Conservation (phyloP, 495 filamentous ascomycete species). For the Xylaria curta region DNA sequence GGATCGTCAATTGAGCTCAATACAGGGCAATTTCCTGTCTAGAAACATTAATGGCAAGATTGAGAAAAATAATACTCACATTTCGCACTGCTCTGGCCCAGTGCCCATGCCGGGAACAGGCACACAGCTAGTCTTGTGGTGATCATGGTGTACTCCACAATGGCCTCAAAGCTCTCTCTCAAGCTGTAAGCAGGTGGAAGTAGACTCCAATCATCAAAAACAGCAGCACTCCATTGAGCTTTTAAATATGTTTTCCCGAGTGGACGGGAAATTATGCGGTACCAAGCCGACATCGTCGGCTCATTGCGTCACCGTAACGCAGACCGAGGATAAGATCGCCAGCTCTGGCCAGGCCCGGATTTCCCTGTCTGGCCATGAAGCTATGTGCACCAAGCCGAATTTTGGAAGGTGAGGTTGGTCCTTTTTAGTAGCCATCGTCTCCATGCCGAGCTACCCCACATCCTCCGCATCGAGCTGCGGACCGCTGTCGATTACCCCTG, state of each 20-base stretch:
- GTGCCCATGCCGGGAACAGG: constrained; percentile 33
- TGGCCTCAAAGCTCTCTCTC: background rate
- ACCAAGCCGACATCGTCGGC: constrained; percentile 16
- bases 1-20: constrained; percentile 20
- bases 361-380: constrained; percentile 3
- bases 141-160: constrained; percentile 23
- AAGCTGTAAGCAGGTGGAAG: background rate
- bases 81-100: constrained; percentile 32
- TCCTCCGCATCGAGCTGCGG: constrained; percentile 11
- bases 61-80: constrained; percentile 29
- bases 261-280: constrained; percentile 3
- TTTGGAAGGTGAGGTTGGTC: constrained; percentile 5
- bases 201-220: background rate
- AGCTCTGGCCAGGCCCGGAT: background rate
- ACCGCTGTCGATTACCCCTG: background rate
- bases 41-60: background rate
- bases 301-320: constrained; percentile 9
- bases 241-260: background rate
- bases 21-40: background rate
- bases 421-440: constrained; percentile 1
- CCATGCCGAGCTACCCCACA: constrained; percentile 19
- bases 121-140: constrained; percentile 22
- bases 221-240: background rate
- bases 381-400: background rate
- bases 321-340: constrained; percentile 3